Percentiles rank a stretch among this genome's conserved stretches.
Evolutionary conservation across 148 eudicot species (phyloP).

Genomic region (Cornus kousa): DNA sequence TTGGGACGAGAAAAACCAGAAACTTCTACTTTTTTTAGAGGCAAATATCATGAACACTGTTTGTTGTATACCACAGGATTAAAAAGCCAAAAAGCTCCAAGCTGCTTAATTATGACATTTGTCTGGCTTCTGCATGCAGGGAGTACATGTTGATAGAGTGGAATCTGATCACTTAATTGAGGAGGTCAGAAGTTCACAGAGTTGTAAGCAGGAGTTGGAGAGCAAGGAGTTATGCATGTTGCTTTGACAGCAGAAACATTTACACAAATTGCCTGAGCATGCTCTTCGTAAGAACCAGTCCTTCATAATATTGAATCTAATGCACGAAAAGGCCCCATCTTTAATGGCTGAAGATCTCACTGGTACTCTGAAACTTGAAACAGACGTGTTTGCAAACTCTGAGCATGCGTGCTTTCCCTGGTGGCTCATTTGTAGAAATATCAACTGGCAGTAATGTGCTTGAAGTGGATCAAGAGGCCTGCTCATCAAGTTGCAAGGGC

Average conservation of each 20-base stretch:
- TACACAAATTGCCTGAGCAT: conserved; percentile 65
- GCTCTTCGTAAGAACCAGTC: conserved; percentile 85
- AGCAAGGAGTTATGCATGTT: conserved; percentile 51
- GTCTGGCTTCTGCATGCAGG: conserved; percentile 38
- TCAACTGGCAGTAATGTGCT: conserved; percentile 28
- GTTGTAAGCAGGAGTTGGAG: conserved; percentile 35
- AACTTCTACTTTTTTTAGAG: not conserved
- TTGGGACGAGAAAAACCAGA: not conserved
- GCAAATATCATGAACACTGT: not conserved
- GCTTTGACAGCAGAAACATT: conserved; percentile 56
- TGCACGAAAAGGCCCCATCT: conserved; percentile 59
- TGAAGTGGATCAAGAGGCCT: conserved; percentile 49
- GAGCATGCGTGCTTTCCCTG: conserved; percentile 55
- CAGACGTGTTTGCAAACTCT: conserved; percentile 70
- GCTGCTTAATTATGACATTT: conserved; percentile 1
- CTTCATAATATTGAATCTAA: conserved; percentile 59
- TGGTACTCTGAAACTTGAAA: conserved; percentile 56
- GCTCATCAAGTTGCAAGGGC: conserved; percentile 41
- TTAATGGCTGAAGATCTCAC: conserved; percentile 45
- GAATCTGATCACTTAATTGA: conserved; percentile 35
- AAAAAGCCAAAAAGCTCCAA: not conserved
- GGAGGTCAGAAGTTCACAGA: conserved; percentile 29
- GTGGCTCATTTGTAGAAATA: conserved; percentile 42
- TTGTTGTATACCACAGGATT: not conserved
- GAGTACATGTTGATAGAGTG: conserved; percentile 50